Conservation (phyloP, 805 yeast genomes). For the Yarrowia osloensis region DNA sequence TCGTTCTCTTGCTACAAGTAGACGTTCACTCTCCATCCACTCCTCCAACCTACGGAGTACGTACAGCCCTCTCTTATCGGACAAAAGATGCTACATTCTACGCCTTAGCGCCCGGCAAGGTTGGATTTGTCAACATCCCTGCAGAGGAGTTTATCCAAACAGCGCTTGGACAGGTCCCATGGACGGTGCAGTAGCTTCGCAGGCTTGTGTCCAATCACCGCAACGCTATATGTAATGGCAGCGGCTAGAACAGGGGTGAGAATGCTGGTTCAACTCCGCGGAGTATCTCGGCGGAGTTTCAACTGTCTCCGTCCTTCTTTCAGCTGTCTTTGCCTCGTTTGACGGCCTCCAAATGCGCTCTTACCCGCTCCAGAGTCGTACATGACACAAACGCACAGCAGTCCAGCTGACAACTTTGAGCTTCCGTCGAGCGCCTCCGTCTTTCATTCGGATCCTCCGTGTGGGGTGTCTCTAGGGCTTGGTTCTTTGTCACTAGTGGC, state of each 20-base stretch:
- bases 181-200: not conserved
- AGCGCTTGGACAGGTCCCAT: not conserved
- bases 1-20: no score
- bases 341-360: no score
- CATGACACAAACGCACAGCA: not conserved
- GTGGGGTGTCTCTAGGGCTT: not conserved
- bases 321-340: no score
- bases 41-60: not conserved
- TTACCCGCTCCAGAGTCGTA: no score
- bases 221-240: not conserved
- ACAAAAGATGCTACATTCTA: not conserved
- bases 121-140: not conserved
- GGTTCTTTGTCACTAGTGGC: no score
- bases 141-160: not conserved
- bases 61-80: not conserved
- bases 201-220: not conserved
- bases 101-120: not conserved
- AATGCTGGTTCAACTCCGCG: no score
- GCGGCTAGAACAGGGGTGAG: no score
- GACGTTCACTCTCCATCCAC: not conserved
- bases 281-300: no score
- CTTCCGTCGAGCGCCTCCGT: not conserved
- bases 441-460: not conserved
- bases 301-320: no score
- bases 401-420: constrained; percentile 12